Evolutionary conservation across 75 land plant genomes (phyloP).

Genomic region (Pseudotsuga menziesii): DNA sequence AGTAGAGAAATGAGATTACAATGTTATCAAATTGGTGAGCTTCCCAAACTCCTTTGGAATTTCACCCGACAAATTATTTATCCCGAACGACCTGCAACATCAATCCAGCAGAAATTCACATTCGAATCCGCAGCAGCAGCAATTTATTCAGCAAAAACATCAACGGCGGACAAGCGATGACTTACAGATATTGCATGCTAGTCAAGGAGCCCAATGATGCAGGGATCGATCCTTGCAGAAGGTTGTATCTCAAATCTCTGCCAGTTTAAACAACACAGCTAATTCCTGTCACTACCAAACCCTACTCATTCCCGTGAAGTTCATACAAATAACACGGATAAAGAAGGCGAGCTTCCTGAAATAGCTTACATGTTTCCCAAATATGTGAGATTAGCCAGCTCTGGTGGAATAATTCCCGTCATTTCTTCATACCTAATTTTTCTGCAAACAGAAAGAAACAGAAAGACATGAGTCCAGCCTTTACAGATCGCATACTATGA

Average conservation of each 20-base stretch:
- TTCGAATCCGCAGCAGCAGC: background rate
- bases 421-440: background rate
- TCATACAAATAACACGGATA: background rate
- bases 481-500: background rate
- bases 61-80: constrained; percentile 58
- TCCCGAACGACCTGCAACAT: constrained; percentile 47
- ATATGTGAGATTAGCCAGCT: constrained; percentile 2
- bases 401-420: background rate
- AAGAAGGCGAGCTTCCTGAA: background rate
- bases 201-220: background rate
- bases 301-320: background rate
- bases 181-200: background rate
- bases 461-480: background rate
- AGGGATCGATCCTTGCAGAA: background rate
- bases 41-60: constrained; percentile 56
- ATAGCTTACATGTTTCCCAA: background rate
- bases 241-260: background rate
- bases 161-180: background rate
- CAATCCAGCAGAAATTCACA: background rate
- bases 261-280: background rate
- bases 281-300: background rate
- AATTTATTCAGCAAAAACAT: background rate
- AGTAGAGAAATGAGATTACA: constrained; percentile 14
- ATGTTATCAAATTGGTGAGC: constrained; percentile 37
- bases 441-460: background rate